phyloP scores from a whole-genome alignment of 1,284 basidiomycete species.

The Garcileccinum viscosum region DNA sequence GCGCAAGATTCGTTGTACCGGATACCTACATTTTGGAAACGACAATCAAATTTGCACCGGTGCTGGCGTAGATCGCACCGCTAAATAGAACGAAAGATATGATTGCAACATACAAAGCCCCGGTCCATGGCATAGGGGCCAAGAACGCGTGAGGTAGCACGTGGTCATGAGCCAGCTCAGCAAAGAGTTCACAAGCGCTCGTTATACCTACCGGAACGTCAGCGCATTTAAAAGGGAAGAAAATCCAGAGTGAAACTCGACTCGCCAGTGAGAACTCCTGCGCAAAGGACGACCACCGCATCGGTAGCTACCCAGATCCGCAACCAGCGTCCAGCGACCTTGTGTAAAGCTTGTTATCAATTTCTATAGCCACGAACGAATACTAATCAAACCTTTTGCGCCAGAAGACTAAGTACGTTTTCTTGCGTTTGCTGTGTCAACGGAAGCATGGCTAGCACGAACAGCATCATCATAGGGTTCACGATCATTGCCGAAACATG shows the following conservation, averaged over 20 bases:
- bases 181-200: conserved; percentile 64
- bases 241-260: neutral
- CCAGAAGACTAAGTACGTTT: conserved; percentile 68
- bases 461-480: conserved; percentile 59
- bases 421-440: conserved; percentile 53
- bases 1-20: neutral
- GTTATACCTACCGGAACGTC: conserved; percentile 51
- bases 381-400: conserved; percentile 48
- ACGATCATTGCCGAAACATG: conserved; percentile 63
- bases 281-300: conserved; percentile 69
- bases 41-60: conserved; percentile 56
- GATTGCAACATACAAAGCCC: conserved; percentile 60
- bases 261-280: conserved; percentile 70
- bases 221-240: neutral
- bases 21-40: conserved; percentile 62
- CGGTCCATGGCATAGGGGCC: conserved; percentile 53
- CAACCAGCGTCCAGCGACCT: conserved; percentile 65
- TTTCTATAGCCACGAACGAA: neutral
- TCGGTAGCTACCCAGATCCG: conserved; percentile 66
- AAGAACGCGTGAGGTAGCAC: conserved; percentile 64
- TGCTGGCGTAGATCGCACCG: conserved; percentile 61
- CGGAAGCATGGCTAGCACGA: conserved; percentile 65
- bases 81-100: conserved; percentile 57
- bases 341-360: neutral
- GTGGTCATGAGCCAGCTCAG: conserved; percentile 62